A percentile compares a stretch with the other conserved stretches of the same genome.
Conservation (phyloP, 495 filamentous ascomycete species). For the Friedmanniomyces endolithicus region DNA sequence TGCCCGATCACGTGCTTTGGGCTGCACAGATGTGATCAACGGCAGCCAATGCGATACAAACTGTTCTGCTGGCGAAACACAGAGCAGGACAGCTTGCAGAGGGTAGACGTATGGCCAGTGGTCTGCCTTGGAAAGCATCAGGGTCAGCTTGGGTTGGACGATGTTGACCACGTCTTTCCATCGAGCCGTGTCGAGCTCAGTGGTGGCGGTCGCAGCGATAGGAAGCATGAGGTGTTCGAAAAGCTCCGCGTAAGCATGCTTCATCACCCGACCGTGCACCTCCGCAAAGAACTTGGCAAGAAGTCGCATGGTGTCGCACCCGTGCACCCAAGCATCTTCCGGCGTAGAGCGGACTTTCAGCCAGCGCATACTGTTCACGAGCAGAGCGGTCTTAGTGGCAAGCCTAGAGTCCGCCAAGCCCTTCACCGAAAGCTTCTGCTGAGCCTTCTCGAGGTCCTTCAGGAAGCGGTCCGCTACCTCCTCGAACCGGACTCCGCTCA, state of each 20-base stretch:
- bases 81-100: constrained; percentile 69
- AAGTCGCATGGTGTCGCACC: constrained; percentile 75
- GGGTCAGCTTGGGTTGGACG: constrained; percentile 59
- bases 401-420: constrained; percentile 43
- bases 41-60: constrained; percentile 79
- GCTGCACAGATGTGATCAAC: constrained; percentile 58
- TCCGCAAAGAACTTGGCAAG: constrained; percentile 70
- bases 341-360: constrained; percentile 57
- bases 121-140: constrained; percentile 79
- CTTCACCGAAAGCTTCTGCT: constrained; percentile 58
- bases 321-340: constrained; percentile 66
- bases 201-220: constrained; percentile 62
- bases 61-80: constrained; percentile 70
- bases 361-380: constrained; percentile 84
- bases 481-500: constrained; percentile 83
- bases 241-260: constrained; percentile 85
- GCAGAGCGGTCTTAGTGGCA: constrained; percentile 67
- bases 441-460: constrained; percentile 59
- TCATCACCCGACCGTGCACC: constrained; percentile 75
- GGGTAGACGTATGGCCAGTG: constrained; percentile 85
- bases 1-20: constrained; percentile 69
- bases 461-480: constrained; percentile 74
- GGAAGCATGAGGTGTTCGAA: constrained; percentile 80
- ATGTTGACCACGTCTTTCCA: constrained; percentile 76
- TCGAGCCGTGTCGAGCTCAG: constrained; percentile 60